Evolutionary conservation across 2,329 filamentous ascomycete species (phyloP).

Genomic region (Cladorrhinum sp.): DNA sequence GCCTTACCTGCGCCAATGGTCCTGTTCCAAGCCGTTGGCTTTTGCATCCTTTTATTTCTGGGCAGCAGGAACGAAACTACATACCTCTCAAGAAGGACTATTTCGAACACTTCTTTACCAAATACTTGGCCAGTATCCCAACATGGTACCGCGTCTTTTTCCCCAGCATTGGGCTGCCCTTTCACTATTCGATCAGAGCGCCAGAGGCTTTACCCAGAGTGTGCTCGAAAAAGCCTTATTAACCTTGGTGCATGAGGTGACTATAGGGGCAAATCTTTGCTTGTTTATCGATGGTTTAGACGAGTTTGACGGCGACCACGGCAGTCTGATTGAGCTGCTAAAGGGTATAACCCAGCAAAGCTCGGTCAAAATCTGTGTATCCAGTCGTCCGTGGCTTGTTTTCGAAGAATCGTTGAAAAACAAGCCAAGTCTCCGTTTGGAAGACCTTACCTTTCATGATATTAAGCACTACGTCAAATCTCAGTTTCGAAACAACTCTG

Average conservation of each 20-base stretch:
- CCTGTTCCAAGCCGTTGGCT: neutral
- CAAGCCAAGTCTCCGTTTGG: neutral
- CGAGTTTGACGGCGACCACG: neutral
- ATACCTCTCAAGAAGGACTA: neutral
- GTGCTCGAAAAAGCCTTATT: neutral
- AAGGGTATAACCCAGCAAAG: neutral
- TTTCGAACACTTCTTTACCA: neutral
- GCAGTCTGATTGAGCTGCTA: neutral
- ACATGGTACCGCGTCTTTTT: neutral
- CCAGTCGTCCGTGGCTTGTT: neutral
- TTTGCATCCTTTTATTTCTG: neutral
- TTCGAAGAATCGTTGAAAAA: neutral
- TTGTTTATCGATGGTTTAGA: conserved; percentile 1
- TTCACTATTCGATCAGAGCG: neutral
- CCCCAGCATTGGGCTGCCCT: neutral
- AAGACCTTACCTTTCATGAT: neutral
- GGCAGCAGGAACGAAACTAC: neutral
- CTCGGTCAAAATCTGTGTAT: neutral
- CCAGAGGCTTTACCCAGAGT: neutral
- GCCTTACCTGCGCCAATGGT: neutral
- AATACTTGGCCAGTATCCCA: neutral
- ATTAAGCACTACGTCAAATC: neutral
- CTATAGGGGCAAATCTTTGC: neutral
- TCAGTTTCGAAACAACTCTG: neutral
- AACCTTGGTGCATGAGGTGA: neutral